Evolutionary conservation across 2,329 filamentous ascomycete genomes (phyloP).

Genomic region (Colletotrichum simmondsii): DNA sequence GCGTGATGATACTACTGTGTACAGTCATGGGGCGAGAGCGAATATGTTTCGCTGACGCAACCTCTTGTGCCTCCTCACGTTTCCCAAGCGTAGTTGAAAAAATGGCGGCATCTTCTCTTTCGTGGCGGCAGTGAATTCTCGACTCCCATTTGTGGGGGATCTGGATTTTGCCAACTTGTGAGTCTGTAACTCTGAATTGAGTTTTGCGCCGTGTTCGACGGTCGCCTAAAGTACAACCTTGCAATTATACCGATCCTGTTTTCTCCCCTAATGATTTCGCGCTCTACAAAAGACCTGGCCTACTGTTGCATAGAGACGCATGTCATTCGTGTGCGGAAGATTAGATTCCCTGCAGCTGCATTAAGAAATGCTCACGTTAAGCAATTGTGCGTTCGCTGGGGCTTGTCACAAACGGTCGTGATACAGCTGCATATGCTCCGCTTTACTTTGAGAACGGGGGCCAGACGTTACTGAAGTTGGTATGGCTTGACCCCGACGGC

Average conservation of each 20-base stretch:
- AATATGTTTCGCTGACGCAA: neutral
- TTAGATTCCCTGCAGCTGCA: conserved; percentile 8
- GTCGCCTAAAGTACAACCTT: neutral
- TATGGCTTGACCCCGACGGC: neutral
- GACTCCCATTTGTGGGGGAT: neutral
- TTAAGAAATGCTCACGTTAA: neutral
- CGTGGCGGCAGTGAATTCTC: neutral
- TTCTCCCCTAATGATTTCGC: neutral
- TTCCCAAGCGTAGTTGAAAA: neutral
- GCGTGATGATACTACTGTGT: conserved; percentile 7
- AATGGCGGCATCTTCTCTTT: neutral
- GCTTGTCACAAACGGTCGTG: conserved; percentile 21
- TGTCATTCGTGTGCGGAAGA: conserved; percentile 15
- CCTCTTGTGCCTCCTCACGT: neutral
- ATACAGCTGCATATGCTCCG: conserved; percentile 25
- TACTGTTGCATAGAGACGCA: neutral
- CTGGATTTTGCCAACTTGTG: neutral
- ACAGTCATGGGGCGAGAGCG: conserved; percentile 12
- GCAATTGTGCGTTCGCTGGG: conserved; percentile 17
- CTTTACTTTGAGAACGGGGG: conserved; percentile 2
- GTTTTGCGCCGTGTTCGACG: neutral
- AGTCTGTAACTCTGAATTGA: neutral
- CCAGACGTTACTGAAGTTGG: neutral
- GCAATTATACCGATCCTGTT: neutral
- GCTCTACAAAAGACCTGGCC: neutral